A percentile compares a stretch with the other conserved stretches of the same genome.
phyloP scores from a whole-genome alignment of 331 rosid species.

The Quercus phellos region DNA sequence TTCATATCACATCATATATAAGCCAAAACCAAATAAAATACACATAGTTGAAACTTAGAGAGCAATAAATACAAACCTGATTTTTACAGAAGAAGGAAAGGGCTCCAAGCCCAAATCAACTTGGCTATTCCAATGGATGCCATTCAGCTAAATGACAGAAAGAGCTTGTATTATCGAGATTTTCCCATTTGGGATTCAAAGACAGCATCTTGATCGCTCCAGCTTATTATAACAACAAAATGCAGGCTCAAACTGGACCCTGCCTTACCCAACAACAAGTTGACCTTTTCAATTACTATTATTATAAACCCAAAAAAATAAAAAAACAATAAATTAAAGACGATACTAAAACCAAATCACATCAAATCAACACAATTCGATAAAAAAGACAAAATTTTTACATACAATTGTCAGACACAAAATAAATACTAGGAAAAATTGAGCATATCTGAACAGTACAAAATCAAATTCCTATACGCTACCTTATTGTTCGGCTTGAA shows the following conservation, averaged over 20 bases:
- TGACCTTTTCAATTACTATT: constrained; percentile 55
- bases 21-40: background rate
- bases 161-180: constrained; percentile 36
- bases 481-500: constrained; percentile 12
- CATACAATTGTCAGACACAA: background rate
- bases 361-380: background rate
- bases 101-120: constrained; percentile 61
- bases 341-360: background rate
- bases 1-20: background rate
- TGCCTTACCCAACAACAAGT: constrained; percentile 48
- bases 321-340: background rate
- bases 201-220: constrained; percentile 69
- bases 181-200: constrained; percentile 41
- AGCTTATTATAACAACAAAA: constrained; percentile 45
- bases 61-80: constrained; percentile 39
- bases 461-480: background rate
- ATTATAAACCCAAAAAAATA: constrained; percentile 3
- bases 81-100: constrained; percentile 32
- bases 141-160: constrained; percentile 84
- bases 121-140: constrained; percentile 81
- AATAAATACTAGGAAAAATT: background rate
- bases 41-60: background rate
- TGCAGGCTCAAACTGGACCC: constrained; percentile 53
- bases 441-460: background rate
- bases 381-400: background rate